Conservation (phyloP, 495 filamentous ascomycete species). For the Oidiodendron maius region DNA sequence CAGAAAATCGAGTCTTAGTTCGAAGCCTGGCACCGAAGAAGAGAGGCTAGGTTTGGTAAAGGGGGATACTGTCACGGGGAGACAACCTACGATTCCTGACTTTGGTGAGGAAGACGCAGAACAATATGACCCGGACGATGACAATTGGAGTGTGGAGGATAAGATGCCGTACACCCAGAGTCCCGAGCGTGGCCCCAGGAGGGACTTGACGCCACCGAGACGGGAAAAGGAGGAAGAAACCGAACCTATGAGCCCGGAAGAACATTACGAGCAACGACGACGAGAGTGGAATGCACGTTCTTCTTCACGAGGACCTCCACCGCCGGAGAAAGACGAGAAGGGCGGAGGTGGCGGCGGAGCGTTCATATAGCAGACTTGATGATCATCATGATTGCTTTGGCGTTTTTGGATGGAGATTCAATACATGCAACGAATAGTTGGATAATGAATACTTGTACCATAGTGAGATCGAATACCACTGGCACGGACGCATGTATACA, state of each 20-base stretch:
- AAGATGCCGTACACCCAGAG: not conserved
- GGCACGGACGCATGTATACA: not conserved
- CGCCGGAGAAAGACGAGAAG: constrained; percentile 9
- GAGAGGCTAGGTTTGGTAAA: constrained; percentile 82
- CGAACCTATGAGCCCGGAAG: constrained; percentile 7
- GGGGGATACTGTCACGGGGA: constrained; percentile 51
- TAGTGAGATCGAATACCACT: not conserved
- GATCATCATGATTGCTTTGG: too few species aligned
- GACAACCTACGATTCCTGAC: constrained; percentile 29
- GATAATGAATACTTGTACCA: not conserved
- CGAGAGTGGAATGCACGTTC: constrained; percentile 7
- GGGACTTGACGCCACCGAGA: constrained; percentile 12
- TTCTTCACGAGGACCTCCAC: constrained; percentile 10
- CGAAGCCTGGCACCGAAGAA: constrained; percentile 70
- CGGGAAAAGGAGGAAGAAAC: constrained; percentile 9
- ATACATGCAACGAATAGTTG: not conserved
- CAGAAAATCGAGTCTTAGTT: constrained; percentile 36
- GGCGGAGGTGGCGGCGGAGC: constrained; percentile 5
- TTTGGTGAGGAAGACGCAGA: constrained; percentile 28
- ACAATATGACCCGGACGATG: constrained; percentile 5
- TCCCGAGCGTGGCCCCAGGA: not conserved
- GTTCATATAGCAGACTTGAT: constrained; percentile 6
- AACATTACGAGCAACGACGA: constrained; percentile 12
- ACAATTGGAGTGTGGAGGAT: constrained; percentile 1
- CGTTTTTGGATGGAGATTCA: not conserved